Conservation (phyloP, 768 basidiomycete genomes). For the Zangia roseola region DNA sequence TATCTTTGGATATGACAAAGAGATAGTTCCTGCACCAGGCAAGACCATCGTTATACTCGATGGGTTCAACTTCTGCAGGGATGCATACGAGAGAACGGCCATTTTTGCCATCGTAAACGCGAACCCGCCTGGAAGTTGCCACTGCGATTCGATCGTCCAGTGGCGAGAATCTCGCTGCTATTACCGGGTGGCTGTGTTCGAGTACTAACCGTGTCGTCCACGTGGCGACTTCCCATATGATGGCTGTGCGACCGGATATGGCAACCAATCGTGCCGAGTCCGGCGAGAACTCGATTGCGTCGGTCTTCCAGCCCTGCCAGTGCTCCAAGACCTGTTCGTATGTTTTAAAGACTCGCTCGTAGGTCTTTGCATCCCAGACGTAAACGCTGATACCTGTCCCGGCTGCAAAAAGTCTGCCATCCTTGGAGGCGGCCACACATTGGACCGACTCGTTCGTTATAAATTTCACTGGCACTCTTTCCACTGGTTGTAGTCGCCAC, state of each 20-base stretch:
- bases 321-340: background rate
- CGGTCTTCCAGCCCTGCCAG: no score
- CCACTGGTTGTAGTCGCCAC: no score
- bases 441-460: background rate
- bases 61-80: no score
- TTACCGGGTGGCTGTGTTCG: no score
- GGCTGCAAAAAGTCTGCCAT: conserved; percentile 2
- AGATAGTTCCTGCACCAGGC: no score
- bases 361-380: background rate
- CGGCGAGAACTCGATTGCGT: conserved; percentile 5
- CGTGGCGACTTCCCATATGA: background rate
- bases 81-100: no score
- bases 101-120: background rate
- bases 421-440: conserved; percentile 1
- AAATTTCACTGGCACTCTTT: no score
- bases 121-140: background rate
- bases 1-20: no score
- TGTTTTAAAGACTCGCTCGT: background rate
- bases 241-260: background rate
- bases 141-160: background rate
- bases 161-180: background rate
- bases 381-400: background rate
- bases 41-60: no score
- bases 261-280: conserved; percentile 3
- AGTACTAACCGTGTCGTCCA: no score